Base-by-base conservation (phyloP, 345 rosid species). In the Conringia planisiliqua region DNA sequence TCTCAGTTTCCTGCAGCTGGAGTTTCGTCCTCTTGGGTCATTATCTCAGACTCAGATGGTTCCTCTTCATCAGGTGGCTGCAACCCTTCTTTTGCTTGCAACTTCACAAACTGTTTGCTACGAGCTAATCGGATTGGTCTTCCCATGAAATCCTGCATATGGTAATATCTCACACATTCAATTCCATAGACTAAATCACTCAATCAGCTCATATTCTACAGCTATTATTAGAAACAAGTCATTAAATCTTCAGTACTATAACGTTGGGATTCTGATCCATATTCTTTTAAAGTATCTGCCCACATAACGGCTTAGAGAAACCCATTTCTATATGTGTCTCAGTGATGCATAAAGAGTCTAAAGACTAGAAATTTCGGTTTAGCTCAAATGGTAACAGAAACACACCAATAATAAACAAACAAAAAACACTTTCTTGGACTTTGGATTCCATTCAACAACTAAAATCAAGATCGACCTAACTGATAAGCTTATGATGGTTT, bases 71-170 rank as follows among this genome's bases (percentile, higher is more conserved):
- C 74, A 14, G 69, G 59, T 39, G 87, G 66, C 66, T 72, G 86
- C 43, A 78, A 65, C 70, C 72, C 71, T 55, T 85, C 87, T 73
- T 82, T 73, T 70, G 77, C 78, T 70, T 54, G 82, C 68, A 76
- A 64, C 78, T 84, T 89, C 48, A 86, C 88, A 77, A 92, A 89
- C 73, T 87, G 97, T 85, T 78, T 82, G 83, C 97, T 83, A 11
- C 83, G 86, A 58, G 87, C 88, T 56, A 89, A 83, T 74, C 93
- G 80, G 64, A 92, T 62, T 55, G 86, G 89, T 61, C 93, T 85
- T 72, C 92, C 96, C 86, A 81, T 81, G 36, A 92, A 85, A 17
- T 64, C 75, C 97, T 92, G 83, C 36, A 35, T 55, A 35, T 39
- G 36, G 38, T 10, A 40, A 55, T 20, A 40, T 63, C 10, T 29